These are phyloP conservation scores for Holtermannia corniformis DNA, from an alignment of 768 basidiomycete genomes.

Conservation along the genomic window DNA sequence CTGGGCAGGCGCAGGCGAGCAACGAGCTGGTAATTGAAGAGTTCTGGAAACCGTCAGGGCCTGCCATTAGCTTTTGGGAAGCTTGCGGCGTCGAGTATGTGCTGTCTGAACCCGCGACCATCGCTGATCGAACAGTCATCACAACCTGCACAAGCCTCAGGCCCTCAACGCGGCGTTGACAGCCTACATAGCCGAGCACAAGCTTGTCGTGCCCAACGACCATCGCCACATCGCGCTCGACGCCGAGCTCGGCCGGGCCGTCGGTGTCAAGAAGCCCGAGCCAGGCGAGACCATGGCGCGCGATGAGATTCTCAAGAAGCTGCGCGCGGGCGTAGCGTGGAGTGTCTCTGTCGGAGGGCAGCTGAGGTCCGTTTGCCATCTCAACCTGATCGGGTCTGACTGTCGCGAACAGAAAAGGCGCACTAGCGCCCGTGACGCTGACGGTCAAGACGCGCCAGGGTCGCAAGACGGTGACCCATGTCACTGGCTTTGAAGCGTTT, in stretches of 20 bases:
- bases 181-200: conserved; percentile 53
- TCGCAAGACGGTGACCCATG: conserved; percentile 62
- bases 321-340: conserved; percentile 28
- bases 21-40: conserved; percentile 56
- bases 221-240: conserved; percentile 65
- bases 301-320: conserved; percentile 38
- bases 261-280: conserved; percentile 36
- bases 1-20: conserved; percentile 37
- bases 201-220: conserved; percentile 58
- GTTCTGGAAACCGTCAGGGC: conserved; percentile 64
- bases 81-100: conserved; percentile 57
- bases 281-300: conserved; percentile 41
- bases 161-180: conserved; percentile 44
- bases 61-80: conserved; percentile 54
- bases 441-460: conserved; percentile 66
- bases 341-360: conserved; percentile 41
- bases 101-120: too few species aligned
- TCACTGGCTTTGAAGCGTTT: conserved; percentile 74
- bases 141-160: conserved; percentile 10
- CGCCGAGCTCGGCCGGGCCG: conserved; percentile 38
- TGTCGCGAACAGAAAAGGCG: conserved; percentile 57
- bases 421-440: conserved; percentile 60
- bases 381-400: background rate
- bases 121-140: too few species aligned
- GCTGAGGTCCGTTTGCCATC: conserved; percentile 31